These are phyloP conservation scores for Perilla frutescens DNA, from an alignment of 257 asterid species.

Conservation along the genomic window DNA sequence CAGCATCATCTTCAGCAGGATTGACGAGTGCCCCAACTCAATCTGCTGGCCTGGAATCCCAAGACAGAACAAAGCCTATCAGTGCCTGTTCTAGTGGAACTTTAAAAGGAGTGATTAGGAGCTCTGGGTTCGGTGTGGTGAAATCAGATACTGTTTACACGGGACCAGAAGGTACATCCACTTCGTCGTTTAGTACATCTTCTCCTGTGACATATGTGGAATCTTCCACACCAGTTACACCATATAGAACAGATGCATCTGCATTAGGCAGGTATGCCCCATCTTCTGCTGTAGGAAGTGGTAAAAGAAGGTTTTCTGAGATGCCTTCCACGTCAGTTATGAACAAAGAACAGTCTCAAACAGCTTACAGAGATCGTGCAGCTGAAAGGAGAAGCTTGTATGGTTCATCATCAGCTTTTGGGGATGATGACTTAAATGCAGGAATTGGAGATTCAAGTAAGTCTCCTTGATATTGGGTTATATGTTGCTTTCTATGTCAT, in stretches of 20 bases:
- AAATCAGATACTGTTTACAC: slow-evolving; percentile 70
- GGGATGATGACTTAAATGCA: slow-evolving; percentile 65
- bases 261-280: slow-evolving; percentile 80
- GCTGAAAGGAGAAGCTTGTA: slow-evolving; percentile 96
- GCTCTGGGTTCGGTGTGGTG: slow-evolving; percentile 88
- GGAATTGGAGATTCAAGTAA: slow-evolving; percentile 89
- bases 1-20: slow-evolving; percentile 46
- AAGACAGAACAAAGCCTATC: slow-evolving; percentile 60
- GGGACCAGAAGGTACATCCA: slow-evolving; percentile 57
- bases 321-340: slow-evolving; percentile 64
- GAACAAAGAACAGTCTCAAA: slow-evolving; percentile 69
- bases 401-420: slow-evolving; percentile 78
- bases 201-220: slow-evolving; percentile 48
- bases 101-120: slow-evolving; percentile 84
- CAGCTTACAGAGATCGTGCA: slow-evolving; percentile 90
- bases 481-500: neutral
- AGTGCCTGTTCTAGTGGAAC: slow-evolving; percentile 66
- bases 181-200: slow-evolving; percentile 44
- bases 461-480: slow-evolving; percentile 42
- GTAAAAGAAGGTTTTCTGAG: slow-evolving; percentile 95
- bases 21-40: slow-evolving; percentile 47
- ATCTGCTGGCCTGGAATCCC: slow-evolving; percentile 58
- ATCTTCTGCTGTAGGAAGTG: slow-evolving; percentile 62
- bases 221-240: slow-evolving; percentile 53
- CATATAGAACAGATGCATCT: slow-evolving; percentile 85